These are phyloP conservation scores for Ophiorrhiza pumila DNA, from an alignment of 257 asterid species.

Conservation along the genomic window DNA sequence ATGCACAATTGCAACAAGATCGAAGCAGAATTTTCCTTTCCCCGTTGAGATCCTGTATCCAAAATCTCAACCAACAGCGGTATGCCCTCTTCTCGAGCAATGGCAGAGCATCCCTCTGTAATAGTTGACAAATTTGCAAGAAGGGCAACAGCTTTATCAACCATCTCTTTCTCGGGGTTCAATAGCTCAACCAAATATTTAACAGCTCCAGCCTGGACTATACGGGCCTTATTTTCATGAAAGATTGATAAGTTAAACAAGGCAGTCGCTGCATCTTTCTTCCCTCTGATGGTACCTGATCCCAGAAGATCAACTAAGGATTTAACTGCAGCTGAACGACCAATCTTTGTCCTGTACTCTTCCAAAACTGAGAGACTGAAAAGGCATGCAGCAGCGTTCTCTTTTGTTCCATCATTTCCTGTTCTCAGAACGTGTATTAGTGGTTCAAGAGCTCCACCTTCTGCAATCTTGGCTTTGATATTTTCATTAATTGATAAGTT, in stretches of 20 bases:
- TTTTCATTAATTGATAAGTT: slow-evolving; percentile 70
- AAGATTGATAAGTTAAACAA: slow-evolving; percentile 74
- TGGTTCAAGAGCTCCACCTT: slow-evolving; percentile 73
- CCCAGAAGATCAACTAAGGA: slow-evolving; percentile 75
- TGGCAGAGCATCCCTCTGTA: slow-evolving; percentile 78
- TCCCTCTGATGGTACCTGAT: slow-evolving; percentile 73
- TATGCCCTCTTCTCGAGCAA: slow-evolving; percentile 82
- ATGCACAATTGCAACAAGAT: slow-evolving; percentile 78
- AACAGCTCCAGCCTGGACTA: slow-evolving; percentile 89
- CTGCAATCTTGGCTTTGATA: slow-evolving; percentile 66
- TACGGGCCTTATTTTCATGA: slow-evolving; percentile 93
- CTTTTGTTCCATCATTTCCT: slow-evolving; percentile 74
- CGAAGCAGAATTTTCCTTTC: slow-evolving; percentile 94
- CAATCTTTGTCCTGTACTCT: slow-evolving; percentile 73
- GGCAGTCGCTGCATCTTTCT: slow-evolving; percentile 96
- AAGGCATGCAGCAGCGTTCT: slow-evolving; percentile 92
- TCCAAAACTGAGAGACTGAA: slow-evolving; percentile 87
- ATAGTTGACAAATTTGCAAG: slow-evolving; percentile 83
- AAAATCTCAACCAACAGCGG: slow-evolving; percentile 74
- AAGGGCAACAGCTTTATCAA: slow-evolving; percentile 89
- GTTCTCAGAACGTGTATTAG: slow-evolving; percentile 70
- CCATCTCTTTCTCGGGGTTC: slow-evolving; percentile 71
- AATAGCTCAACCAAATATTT: slow-evolving; percentile 59
- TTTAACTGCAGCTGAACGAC: slow-evolving; percentile 80
- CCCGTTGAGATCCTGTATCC: slow-evolving; percentile 78